Evolutionary conservation across 495 filamentous ascomycete species (phyloP), one percentile per base, ranked within the genome.

Genomic region (Jackrogersella multiformis): DNA sequence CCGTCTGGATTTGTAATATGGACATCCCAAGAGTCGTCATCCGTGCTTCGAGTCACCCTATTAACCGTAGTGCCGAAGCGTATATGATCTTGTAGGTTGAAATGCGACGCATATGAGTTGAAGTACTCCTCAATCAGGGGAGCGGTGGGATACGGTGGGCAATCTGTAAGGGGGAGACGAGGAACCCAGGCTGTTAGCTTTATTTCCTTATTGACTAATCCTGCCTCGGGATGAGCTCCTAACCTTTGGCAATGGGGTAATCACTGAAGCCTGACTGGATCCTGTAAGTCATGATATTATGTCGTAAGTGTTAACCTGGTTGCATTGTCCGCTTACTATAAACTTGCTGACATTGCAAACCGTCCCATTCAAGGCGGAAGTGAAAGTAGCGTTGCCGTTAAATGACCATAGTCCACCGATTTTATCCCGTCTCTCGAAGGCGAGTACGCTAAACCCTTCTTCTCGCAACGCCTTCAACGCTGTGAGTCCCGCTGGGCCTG

Each of bases 331-430:
- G 12, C 61, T 58, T 24, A 70, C 67, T 16, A 48, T 12, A 16
- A 63, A 71, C 20, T 59, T 64, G 54, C 58, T 71, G 30, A 62
- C 53, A 34, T 70, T 70, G 20, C 68, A 56, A 16, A 54, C 34
- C 28, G 57, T 67, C 45, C 53, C 68, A 9, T 67, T 7, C 39
- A 71, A 34, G 10, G 36, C 35, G 1, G 63, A 71, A 13, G 68
- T 67, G 18, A 53, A 63, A 8, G 26, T 24, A 6, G 46, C 20
- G 21, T 61, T 42, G 0, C n/a, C 20, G 24, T 41, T 63, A 10
- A 60, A 63, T 24, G 56, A 60, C 67, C 64, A 74, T 2, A 74
- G 48, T n/a, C 72, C 66, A 5, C 69, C 62, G 32, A 68, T 41
- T 28, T 42, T 41, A 21, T 73, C 49, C 58, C 66, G 51, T 36